Evolutionary conservation across 768 basidiomycete species (phyloP).

Genomic region (Lyophyllum decastes): DNA sequence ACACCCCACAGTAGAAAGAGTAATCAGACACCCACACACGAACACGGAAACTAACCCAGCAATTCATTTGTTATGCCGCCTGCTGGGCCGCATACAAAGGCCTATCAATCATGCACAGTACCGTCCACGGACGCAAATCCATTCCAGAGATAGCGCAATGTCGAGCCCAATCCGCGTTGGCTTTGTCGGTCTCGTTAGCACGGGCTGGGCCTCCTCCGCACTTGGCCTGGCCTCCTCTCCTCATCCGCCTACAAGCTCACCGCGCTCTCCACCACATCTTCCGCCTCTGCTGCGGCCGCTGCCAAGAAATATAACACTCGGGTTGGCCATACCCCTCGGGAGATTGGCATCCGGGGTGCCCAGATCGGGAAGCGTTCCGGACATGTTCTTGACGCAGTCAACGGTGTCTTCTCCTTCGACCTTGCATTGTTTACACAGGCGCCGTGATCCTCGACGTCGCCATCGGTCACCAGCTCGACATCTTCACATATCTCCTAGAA

Average conservation of each 20-base stretch:
- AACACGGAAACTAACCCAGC: too few relatives aligned
- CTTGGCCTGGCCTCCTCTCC: neutral
- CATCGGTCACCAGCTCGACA: conserved; percentile 29
- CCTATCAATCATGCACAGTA: too few relatives aligned
- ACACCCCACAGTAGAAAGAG: too few relatives aligned
- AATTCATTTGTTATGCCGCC: too few relatives aligned
- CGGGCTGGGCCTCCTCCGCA: neutral
- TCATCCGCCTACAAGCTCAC: neutral
- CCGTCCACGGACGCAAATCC: too few relatives aligned
- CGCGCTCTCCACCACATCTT: neutral
- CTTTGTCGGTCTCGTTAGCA: neutral
- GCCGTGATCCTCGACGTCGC: conserved; percentile 22
- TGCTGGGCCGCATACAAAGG: too few relatives aligned
- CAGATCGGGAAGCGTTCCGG: too few relatives aligned
- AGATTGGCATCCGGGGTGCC: too few relatives aligned
- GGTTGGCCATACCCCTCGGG: neutral
- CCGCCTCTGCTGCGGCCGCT: neutral
- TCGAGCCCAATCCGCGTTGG: neutral
- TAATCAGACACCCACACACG: too few relatives aligned
- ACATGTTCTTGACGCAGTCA: neutral
- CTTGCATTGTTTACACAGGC: too few relatives aligned
- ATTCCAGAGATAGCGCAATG: too few relatives aligned
- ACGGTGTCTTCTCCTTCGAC: too few relatives aligned
- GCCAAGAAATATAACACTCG: neutral
- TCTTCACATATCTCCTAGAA: conserved; percentile 30